These are phyloP conservation scores for Sugiyamaella boreocaroliniensis DNA, from an alignment of 805 yeast species.

Conservation along the genomic window DNA sequence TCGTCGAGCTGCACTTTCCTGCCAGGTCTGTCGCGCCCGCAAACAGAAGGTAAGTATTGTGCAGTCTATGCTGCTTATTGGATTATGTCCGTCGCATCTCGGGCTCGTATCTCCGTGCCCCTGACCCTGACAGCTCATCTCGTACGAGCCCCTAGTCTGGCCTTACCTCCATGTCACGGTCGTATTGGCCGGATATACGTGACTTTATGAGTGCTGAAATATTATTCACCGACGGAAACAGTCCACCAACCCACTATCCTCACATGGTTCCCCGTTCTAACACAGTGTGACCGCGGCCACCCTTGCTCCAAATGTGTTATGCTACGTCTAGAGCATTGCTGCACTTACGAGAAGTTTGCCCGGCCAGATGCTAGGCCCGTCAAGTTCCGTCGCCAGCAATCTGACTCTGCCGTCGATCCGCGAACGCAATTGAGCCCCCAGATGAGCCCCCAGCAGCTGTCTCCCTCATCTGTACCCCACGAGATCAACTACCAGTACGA, in stretches of 20 bases:
- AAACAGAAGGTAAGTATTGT: conserved; percentile 16
- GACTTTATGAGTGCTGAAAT: no score
- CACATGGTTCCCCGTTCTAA: no score
- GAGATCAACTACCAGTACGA: background rate
- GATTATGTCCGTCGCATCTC: no score
- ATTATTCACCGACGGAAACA: no score
- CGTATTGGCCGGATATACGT: background rate
- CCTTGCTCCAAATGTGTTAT: conserved; percentile 20
- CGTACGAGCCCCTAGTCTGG: no score
- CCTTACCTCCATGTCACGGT: background rate
- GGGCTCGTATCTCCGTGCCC: no score
- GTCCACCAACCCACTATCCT: no score
- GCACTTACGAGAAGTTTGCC: conserved; percentile 5
- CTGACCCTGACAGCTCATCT: no score
- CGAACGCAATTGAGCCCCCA: background rate
- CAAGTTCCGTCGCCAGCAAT: background rate
- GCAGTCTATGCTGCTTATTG: no score
- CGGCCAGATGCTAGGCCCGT: background rate
- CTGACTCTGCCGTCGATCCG: background rate
- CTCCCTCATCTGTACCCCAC: background rate
- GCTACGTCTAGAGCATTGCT: conserved; percentile 8
- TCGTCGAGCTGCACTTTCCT: conserved; percentile 16
- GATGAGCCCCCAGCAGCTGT: background rate
- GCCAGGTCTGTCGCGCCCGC: conserved; percentile 19
- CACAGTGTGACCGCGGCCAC: conserved; percentile 17